A percentile compares a stretch with the other conserved stretches of the same genome.
phyloP scores from a whole-genome alignment of 1,139 yeast genomes.

The Saccharomyces hybrid region DNA sequence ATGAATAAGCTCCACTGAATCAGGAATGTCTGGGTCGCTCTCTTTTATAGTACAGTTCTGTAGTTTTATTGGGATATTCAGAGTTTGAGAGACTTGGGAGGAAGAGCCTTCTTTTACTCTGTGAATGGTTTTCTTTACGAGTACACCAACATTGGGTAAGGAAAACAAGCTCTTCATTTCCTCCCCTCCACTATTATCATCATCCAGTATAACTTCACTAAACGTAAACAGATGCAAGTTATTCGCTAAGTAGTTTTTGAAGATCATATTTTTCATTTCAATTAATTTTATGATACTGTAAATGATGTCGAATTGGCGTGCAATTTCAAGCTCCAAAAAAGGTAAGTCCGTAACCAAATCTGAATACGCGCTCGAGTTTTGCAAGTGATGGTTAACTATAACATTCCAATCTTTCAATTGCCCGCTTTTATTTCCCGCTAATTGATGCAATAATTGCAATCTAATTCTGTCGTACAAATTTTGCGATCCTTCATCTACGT shows the following conservation, averaged over 20 bases:
- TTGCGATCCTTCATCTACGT: slow-evolving; percentile 13
- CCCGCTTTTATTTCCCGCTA: slow-evolving; percentile 29
- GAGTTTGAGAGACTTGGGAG: background rate
- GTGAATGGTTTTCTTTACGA: slow-evolving; percentile 16
- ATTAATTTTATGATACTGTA: slow-evolving; percentile 37
- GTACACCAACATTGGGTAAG: slow-evolving; percentile 29
- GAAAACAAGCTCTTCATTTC: slow-evolving; percentile 24
- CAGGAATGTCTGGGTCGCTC: slow-evolving; percentile 13
- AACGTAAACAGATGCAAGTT: slow-evolving; percentile 28
- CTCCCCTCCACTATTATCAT: background rate
- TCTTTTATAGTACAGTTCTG: slow-evolving; percentile 25
- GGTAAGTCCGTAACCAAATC: slow-evolving; percentile 35
- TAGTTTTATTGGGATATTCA: slow-evolving; percentile 27
- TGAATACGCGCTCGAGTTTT: slow-evolving; percentile 28
- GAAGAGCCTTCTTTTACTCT: slow-evolving; percentile 1
- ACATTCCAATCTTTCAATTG: slow-evolving; percentile 39
- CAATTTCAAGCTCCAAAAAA: slow-evolving; percentile 29
- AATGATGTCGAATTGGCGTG: slow-evolving; percentile 39
- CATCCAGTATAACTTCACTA: slow-evolving; percentile 18
- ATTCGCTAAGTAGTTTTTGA: slow-evolving; percentile 31
- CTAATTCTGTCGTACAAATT: slow-evolving; percentile 25
- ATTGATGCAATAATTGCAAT: slow-evolving; percentile 35
- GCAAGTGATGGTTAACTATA: slow-evolving; percentile 41
- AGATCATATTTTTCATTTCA: slow-evolving; percentile 28
- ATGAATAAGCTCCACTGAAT: slow-evolving; percentile 22